phyloP scores from a whole-genome alignment of 768 basidiomycete genomes.

The Termitomyces eurrhizus region DNA sequence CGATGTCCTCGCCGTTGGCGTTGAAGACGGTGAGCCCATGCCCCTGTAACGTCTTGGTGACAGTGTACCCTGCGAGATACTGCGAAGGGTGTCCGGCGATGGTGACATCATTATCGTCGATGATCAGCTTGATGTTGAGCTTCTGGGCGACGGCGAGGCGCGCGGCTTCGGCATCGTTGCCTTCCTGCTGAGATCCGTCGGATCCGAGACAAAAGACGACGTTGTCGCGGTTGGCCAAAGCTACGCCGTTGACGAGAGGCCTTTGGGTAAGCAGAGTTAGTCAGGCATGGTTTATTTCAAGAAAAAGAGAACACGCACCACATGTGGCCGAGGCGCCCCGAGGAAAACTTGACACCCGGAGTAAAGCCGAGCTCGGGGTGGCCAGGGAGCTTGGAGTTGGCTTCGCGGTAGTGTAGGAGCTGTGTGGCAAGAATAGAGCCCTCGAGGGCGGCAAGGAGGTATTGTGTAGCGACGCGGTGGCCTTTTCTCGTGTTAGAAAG shows the following conservation, averaged over 20 bases:
- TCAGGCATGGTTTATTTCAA: neutral
- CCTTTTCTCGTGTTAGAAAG: constrained; percentile 32
- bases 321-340: constrained; percentile 87
- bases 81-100: constrained; percentile 87
- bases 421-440: constrained; percentile 70
- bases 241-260: constrained; percentile 81
- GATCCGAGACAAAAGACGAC: constrained; percentile 82
- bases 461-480: constrained; percentile 89
- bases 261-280: constrained; percentile 20
- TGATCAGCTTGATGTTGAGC: constrained; percentile 81
- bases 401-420: constrained; percentile 81
- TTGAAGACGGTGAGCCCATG: constrained; percentile 78
- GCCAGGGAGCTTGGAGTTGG: constrained; percentile 82
- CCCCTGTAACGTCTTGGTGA: constrained; percentile 69
- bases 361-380: constrained; percentile 89
- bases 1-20: constrained; percentile 76
- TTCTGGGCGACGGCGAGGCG: constrained; percentile 80
- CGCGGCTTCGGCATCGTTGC: constrained; percentile 88
- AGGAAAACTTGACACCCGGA: constrained; percentile 91
- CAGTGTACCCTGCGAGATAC: constrained; percentile 76
- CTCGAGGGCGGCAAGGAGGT: constrained; percentile 75
- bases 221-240: constrained; percentile 75
- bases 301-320: constrained; percentile 42
- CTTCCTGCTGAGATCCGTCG: constrained; percentile 90
- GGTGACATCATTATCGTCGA: constrained; percentile 91